phyloP scores from a whole-genome alignment of 208 protist genomes.

The Trypanosoma scelopori region DNA sequence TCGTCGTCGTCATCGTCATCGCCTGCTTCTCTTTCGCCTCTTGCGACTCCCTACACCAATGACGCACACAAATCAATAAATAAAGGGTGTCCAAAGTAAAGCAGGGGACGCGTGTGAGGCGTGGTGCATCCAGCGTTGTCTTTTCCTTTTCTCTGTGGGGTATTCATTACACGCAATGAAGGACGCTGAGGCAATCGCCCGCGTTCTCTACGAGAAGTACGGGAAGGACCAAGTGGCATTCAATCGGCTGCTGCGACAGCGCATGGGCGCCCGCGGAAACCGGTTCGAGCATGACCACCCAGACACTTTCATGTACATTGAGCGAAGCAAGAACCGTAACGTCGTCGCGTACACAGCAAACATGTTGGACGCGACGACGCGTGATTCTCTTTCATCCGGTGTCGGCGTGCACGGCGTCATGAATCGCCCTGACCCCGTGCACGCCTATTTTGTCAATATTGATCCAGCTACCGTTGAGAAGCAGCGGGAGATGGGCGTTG shows the following conservation, averaged over 20 bases:
- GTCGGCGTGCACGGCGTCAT: constrained; percentile 30
- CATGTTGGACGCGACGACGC: constrained; percentile 5
- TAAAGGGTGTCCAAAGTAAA: too few species aligned
- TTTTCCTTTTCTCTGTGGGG: too few species aligned
- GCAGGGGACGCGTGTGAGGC: too few species aligned
- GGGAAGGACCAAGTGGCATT: constrained; percentile 28
- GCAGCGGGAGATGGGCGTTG: constrained; percentile 35
- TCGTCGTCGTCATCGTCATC: too few species aligned
- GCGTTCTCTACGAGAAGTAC: constrained; percentile 26
- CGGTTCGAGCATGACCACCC: constrained; percentile 71
- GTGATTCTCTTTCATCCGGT: constrained; percentile 13
- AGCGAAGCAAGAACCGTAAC: constrained; percentile 76
- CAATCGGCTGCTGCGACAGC: constrained; percentile 32
- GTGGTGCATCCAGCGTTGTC: too few species aligned
- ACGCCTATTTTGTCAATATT: constrained; percentile 74
- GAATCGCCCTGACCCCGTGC: constrained; percentile 44
- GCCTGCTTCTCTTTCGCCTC: too few species aligned
- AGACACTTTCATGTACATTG: constrained; percentile 83
- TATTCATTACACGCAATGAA: neutral
- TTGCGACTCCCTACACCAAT: too few species aligned
- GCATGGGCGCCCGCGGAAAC: constrained; percentile 42
- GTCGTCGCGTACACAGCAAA: constrained; percentile 72
- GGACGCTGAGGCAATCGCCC: constrained; percentile 17
- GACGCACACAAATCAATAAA: too few species aligned
- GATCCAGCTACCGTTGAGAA: constrained; percentile 60